Evolutionary conservation across 1,139 yeast species (phyloP).

Genomic region (Debaryomyces singareniensis): DNA sequence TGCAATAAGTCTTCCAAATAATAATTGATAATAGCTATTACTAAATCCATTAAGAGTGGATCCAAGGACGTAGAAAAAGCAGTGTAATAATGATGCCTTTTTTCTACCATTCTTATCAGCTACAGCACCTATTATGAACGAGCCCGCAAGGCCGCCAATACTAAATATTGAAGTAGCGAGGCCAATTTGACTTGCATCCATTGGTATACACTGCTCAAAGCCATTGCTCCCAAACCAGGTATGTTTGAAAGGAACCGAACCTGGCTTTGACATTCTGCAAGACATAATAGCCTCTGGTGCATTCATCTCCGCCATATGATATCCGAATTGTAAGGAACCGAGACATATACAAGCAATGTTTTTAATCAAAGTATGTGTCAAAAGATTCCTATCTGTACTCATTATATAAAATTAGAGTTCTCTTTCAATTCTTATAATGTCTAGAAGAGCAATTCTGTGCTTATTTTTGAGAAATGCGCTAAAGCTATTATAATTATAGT

Average conservation of each 20-base stretch:
- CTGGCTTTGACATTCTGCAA: constrained; percentile 28
- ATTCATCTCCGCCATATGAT: constrained; percentile 46
- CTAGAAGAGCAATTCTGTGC: too few relatives aligned
- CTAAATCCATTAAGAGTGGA: constrained; percentile 56
- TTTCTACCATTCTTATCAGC: constrained; percentile 68
- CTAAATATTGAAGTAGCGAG: constrained; percentile 78
- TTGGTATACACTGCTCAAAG: constrained; percentile 44
- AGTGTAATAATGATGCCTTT: constrained; percentile 49
- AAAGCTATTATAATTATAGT: neutral
- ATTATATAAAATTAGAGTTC: neutral
- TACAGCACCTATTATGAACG: constrained; percentile 63
- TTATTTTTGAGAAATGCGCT: too few relatives aligned
- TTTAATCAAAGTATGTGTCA: constrained; percentile 21
- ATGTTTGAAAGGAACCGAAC: constrained; percentile 20
- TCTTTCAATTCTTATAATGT: too few relatives aligned
- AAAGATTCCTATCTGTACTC: constrained; percentile 2
- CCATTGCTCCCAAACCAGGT: constrained; percentile 37
- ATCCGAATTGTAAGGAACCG: constrained; percentile 44
- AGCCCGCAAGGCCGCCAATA: constrained; percentile 80
- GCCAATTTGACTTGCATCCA: constrained; percentile 65
- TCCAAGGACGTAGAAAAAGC: constrained; percentile 57
- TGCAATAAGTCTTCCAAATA: constrained; percentile 67
- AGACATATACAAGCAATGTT: constrained; percentile 33
- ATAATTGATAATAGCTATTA: constrained; percentile 34
- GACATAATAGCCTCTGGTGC: constrained; percentile 39